phyloP scores from a whole-genome alignment of 345 rosid species.

The Barbarea vulgaris region DNA sequence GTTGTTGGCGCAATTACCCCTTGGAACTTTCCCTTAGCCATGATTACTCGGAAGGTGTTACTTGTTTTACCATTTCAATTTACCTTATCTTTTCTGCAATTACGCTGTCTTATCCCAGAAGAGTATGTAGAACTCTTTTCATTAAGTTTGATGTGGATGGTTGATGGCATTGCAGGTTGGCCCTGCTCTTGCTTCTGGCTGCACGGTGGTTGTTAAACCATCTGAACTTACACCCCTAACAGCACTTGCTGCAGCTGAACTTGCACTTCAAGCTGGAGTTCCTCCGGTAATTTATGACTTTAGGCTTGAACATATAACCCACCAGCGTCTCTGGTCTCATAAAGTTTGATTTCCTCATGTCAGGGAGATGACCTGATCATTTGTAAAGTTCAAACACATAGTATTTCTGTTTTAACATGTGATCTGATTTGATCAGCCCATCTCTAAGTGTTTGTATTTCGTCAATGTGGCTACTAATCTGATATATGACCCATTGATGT shows the following conservation, averaged over 20 bases:
- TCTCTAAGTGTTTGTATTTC: background rate
- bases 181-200: constrained; percentile 98
- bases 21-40: constrained; percentile 98
- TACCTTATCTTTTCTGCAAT: constrained; percentile 13
- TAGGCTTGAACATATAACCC: constrained; percentile 22
- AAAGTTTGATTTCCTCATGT: constrained; percentile 5
- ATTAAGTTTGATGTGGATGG: constrained; percentile 31
- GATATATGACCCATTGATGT: constrained; percentile 15
- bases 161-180: constrained; percentile 66
- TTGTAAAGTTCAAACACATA: background rate
- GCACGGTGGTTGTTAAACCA: constrained; percentile 95
- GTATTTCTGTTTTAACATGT: constrained; percentile 16
- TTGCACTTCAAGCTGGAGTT: constrained; percentile 97
- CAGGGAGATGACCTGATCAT: constrained; percentile 8
- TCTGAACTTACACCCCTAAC: constrained; percentile 95
- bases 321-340: constrained; percentile 18
- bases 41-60: constrained; percentile 94
- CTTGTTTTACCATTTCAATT: constrained; percentile 1
- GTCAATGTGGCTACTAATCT: constrained; percentile 24
- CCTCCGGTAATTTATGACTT: constrained; percentile 71
- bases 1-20: constrained; percentile 95
- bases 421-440: constrained; percentile 7
- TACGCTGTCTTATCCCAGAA: constrained; percentile 11
- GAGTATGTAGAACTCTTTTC: background rate
- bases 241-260: constrained; percentile 94